Evolutionary conservation across 495 filamentous ascomycete genomes (phyloP), one percentile per base, ranked within the genome.

Genomic region (Bacidia gigantensis): DNA sequence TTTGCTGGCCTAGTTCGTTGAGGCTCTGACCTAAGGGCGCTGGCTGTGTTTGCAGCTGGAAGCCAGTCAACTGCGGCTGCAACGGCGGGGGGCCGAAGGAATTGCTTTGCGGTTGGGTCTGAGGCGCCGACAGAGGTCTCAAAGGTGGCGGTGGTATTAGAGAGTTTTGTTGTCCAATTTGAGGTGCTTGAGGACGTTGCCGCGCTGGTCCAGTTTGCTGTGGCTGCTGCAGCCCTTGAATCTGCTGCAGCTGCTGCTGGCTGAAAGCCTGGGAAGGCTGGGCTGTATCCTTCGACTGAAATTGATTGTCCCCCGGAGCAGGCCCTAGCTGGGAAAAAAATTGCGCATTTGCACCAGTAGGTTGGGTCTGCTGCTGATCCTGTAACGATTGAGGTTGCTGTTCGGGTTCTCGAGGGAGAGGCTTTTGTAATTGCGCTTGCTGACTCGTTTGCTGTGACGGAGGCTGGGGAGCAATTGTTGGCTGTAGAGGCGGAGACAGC

Each of bases 61-160:
- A 64, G 9, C 92, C 92, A 0, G 92, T 97, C 62, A 89, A 73
- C 63, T 95, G 88, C 22, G 89, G 83, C 58, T 92, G 86, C 57
- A 96, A 65, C 14, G 84, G 78, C 46, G 85, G 81, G 25, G 83
- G 68, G 7, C 78, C 76, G 60, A 94, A 90, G 2, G 72, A 73
- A 63, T 72, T 89, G 46, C 80, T 80, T 57, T 85, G 86, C 39
- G 69, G 65, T 49, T 80, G 80, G 29, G 87, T 84, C 62, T 90
- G 87, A 21, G 92, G 92, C 10, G 90, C 93, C 17, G 90, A 96
- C 3, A 92, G 72, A 1, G 92, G 85, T 46, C 92, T 76, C 44
- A 77, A 78, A 26, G 89, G 89, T 21, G 88, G 89, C 41, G 89
- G 87, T 24, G 89, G 82, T 53, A 87, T 77, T 52, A 89, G 70